A percentile compares a stretch with the other conserved stretches of the same genome.
Evolutionary conservation across 106 monocot genomes (phyloP).

Genomic region (Amphibolis antarctica): DNA sequence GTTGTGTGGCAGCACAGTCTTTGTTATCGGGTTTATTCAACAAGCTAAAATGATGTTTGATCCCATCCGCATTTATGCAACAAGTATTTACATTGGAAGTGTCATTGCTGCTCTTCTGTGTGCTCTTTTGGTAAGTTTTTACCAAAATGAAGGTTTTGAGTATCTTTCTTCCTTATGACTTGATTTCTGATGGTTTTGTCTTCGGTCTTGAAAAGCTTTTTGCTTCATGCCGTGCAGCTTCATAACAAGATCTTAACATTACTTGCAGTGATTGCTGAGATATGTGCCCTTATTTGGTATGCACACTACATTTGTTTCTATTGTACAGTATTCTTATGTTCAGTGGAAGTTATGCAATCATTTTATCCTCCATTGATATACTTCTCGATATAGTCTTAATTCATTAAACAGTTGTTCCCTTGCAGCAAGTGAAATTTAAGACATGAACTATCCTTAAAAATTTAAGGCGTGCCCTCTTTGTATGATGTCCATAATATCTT

Average conservation of each 20-base stretch:
- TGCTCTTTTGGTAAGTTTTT: constrained; percentile 58
- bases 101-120: constrained; percentile 70
- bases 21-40: constrained; percentile 59
- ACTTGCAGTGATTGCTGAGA: constrained; percentile 69
- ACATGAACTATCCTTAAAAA: too few relatives aligned
- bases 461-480: too few relatives aligned
- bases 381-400: too few relatives aligned
- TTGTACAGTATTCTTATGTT: background rate
- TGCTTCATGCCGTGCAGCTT: constrained; percentile 37
- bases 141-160: background rate
- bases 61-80: constrained; percentile 77
- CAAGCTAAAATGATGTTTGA: constrained; percentile 95
- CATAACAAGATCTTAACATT: constrained; percentile 83
- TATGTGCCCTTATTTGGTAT: constrained; percentile 85
- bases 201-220: background rate
- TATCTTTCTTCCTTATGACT: background rate
- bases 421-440: background rate
- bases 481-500: too few relatives aligned
- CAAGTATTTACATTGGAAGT: constrained; percentile 56
- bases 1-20: constrained; percentile 74
- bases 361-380: background rate
- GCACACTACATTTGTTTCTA: background rate
- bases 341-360: background rate
- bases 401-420: background rate
- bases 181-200: background rate